Evolutionary conservation across 352 stramenopile species (phyloP), one percentile per base, ranked within the genome.

Genomic region (Globisporangium polare): DNA sequence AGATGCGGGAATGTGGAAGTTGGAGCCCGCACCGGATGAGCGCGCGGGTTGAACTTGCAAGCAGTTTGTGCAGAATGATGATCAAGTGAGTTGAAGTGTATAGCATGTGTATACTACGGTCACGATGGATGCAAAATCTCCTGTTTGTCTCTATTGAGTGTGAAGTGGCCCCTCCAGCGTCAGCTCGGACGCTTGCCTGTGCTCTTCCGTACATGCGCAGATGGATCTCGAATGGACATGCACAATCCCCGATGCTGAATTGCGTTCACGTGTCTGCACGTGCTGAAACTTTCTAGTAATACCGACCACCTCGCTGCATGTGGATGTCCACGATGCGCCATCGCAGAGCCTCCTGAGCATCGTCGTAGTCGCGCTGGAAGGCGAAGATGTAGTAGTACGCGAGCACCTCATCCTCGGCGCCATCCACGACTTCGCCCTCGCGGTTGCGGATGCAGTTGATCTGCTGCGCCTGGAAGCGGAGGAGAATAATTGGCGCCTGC

Each of bases 401-500:
- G 31, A 95, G 76, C 69, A 99, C 97, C 57, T 99, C 94, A 73
- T 99, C 95, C 66, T 99, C 96, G 5, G 85, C 92, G 49, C 97
- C 97, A 66, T 99, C 96, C 22, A 99, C 88, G 61, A 99, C 88
- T 68, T 98, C 89, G 39, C 96, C 96, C 69, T 98, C 90, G 58
- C 96, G 94, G 76, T 99, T 98, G 62, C 93, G 83, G 41, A 99
- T 97, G 77, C 97, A 99, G 82, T 99, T 98, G 74, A 99, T 99
- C 80, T 99, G 97, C 78, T 99, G 97, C 46, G 93, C 95, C 83
- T 98, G 97, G 73, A 99, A 99, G 60, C 98, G 93, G 41, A 99
- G 71, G 12, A 99, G 70, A 68, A 99, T 97, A 58, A 99, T 98
- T 8, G 97, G 97, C 57, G 96, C 83, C 60, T 93, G 86, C 52